Conservation (phyloP, 257 asterid species). For the Solanum gracilifrons region DNA sequence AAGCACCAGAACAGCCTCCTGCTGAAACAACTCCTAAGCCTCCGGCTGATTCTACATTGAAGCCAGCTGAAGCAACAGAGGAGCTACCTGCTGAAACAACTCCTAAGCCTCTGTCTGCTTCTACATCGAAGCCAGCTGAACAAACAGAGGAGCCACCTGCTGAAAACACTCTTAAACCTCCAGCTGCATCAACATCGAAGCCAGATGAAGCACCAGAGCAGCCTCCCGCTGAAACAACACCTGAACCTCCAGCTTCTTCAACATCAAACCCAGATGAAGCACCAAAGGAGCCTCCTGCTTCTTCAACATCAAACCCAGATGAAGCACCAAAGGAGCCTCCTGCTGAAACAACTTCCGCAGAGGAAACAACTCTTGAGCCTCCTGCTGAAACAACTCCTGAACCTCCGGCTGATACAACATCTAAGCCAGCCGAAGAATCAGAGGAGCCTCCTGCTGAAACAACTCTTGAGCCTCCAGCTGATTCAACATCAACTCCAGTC, state of each 20-base stretch:
- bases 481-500: conserved; percentile 3
- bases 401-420: background rate
- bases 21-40: background rate
- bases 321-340: background rate
- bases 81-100: background rate
- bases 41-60: background rate
- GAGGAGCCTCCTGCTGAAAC: background rate
- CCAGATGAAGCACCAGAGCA: background rate
- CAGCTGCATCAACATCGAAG: background rate
- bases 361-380: background rate
- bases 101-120: background rate
- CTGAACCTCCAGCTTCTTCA: background rate
- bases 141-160: background rate
- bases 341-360: background rate
- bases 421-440: background rate
- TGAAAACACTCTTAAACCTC: background rate
- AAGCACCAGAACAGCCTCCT: background rate
- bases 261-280: background rate
- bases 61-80: background rate
- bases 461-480: background rate
- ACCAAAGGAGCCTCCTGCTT: background rate
- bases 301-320: background rate
- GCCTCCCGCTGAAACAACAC: background rate
- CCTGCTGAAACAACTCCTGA: background rate
- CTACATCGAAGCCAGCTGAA: background rate